Evolutionary conservation across 2,329 filamentous ascomycete genomes (phyloP).

Genomic region (Penicillium crustosum): DNA sequence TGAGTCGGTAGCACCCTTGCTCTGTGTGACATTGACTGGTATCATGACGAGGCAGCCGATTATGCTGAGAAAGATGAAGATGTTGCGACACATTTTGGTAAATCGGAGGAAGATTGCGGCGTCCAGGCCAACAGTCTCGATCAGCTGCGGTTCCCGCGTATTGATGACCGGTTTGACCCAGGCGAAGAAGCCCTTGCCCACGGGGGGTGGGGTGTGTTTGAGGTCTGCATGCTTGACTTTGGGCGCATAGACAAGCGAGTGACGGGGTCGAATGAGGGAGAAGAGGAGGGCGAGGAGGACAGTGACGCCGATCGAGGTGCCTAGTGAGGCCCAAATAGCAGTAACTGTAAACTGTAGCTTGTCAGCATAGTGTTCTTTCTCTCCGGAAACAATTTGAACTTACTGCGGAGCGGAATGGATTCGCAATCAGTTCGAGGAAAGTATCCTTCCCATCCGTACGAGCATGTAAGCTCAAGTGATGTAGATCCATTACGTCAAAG

Average conservation of each 20-base stretch:
- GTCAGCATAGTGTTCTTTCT: constrained; percentile 7
- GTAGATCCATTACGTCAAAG: constrained; percentile 29
- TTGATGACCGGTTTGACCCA: constrained; percentile 79
- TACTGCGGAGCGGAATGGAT: constrained; percentile 48
- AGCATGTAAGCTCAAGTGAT: constrained; percentile 22
- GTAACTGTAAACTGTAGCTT: constrained; percentile 52
- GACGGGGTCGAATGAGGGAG: constrained; percentile 85
- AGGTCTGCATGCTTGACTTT: constrained; percentile 90
- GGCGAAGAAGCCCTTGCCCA: constrained; percentile 82
- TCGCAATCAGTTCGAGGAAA: constrained; percentile 46
- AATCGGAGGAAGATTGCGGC: constrained; percentile 88
- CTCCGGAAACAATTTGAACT: constrained; percentile 14
- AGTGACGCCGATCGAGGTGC: constrained; percentile 75
- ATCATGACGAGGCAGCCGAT: constrained; percentile 76
- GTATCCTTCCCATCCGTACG: constrained; percentile 36
- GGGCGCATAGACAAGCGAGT: constrained; percentile 89
- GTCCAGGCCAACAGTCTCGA: constrained; percentile 85
- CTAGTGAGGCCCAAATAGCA: constrained; percentile 76
- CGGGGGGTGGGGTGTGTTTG: constrained; percentile 80
- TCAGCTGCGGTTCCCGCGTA: constrained; percentile 73
- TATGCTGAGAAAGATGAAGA: constrained; percentile 72
- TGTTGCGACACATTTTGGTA: constrained; percentile 85
- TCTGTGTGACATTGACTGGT: constrained; percentile 69
- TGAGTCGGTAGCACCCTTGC: constrained; percentile 31
- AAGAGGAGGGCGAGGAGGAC: constrained; percentile 73